Conservation (phyloP, 2,329 filamentous ascomycete genomes). For the Ophiocordyceps camponoti-rufipedis region DNA sequence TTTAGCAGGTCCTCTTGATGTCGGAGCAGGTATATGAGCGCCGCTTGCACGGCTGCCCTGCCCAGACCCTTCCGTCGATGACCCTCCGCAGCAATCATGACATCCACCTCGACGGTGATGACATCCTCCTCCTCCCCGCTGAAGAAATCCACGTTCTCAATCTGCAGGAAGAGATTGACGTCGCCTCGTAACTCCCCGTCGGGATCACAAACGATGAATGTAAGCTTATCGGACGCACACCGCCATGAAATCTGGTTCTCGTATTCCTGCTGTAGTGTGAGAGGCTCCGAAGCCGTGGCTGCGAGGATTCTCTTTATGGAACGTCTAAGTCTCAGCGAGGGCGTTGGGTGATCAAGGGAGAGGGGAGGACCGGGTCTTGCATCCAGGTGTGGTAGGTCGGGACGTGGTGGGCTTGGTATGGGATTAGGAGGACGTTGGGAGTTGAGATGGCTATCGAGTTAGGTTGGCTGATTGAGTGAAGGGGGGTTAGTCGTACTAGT, state of each 20-base stretch:
- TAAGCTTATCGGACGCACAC: constrained; percentile 66
- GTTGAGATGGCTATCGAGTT: constrained; percentile 46
- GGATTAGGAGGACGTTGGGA: constrained; percentile 53
- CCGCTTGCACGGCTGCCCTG: constrained; percentile 41
- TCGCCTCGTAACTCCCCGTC: constrained; percentile 49
- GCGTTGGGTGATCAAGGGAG: not conserved
- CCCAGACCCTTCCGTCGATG: constrained; percentile 48
- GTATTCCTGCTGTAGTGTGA: constrained; percentile 68
- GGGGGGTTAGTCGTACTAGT: constrained; percentile 18
- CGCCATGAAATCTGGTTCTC: constrained; percentile 85
- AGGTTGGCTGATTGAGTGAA: not conserved
- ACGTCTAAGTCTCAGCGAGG: not conserved
- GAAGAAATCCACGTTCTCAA: constrained; percentile 7
- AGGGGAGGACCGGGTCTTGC: constrained; percentile 45
- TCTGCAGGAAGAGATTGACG: constrained; percentile 63
- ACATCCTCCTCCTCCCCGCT: constrained; percentile 5
- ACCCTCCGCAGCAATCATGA: constrained; percentile 56
- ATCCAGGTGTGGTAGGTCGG: constrained; percentile 79
- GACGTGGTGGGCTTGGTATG: constrained; percentile 71
- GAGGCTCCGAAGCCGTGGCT: constrained; percentile 73
- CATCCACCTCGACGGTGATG: constrained; percentile 57
- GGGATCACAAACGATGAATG: constrained; percentile 65
- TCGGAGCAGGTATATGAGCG: constrained; percentile 48
- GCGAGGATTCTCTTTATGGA: constrained; percentile 47
- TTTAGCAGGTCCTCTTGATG: constrained; percentile 34